phyloP scores from a whole-genome alignment of 345 rosid genomes.

The Gossypium anomalum region DNA sequence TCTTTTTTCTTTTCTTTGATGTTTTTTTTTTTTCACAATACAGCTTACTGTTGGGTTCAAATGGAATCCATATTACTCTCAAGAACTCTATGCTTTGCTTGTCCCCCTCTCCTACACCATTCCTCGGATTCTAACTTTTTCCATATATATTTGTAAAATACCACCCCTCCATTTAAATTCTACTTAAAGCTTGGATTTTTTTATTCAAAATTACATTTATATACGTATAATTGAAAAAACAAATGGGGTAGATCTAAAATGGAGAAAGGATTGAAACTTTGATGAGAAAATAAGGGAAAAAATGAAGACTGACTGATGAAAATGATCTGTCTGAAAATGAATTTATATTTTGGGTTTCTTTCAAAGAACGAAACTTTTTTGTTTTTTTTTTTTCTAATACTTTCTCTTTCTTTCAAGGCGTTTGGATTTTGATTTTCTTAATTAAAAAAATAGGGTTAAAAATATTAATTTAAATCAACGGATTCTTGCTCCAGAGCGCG shows the following conservation, averaged over 20 bases:
- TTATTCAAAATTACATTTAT: constrained; percentile 5
- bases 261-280: constrained; percentile 9
- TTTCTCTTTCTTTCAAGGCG: neutral
- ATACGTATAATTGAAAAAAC: neutral
- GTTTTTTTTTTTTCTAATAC: neutral
- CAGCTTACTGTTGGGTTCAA: constrained; percentile 43
- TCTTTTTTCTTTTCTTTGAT: constrained; percentile 1
- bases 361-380: constrained; percentile 10
- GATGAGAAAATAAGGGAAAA: neutral
- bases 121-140: constrained; percentile 52
- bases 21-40: constrained; percentile 6
- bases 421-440: neutral
- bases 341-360: constrained; percentile 1
- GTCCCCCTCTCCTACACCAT: constrained; percentile 3
- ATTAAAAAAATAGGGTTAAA: neutral
- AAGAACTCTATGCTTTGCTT: constrained; percentile 17
- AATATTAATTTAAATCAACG: constrained; percentile 37
- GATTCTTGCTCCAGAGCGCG: constrained; percentile 62
- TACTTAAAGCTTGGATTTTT: neutral
- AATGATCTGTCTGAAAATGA: neutral
- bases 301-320: neutral
- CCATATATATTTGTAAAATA: neutral
- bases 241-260: constrained; percentile 21
- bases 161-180: neutral
- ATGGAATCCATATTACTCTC: constrained; percentile 32